phyloP scores from a whole-genome alignment of 2,329 filamentous ascomycete species.

The Cytospora chrysosperma region DNA sequence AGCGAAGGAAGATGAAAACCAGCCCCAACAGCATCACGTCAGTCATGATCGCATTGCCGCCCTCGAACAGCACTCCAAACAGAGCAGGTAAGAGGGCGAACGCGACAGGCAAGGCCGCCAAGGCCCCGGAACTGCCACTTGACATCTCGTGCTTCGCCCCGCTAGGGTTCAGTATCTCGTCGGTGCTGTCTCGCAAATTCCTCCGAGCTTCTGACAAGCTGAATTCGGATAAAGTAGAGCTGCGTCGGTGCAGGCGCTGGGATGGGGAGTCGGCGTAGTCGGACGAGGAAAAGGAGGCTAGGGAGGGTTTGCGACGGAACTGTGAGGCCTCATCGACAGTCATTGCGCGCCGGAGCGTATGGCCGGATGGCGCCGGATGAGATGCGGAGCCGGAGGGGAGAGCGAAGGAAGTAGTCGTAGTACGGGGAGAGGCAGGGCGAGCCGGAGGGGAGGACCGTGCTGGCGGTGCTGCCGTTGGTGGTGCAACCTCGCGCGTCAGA shows the following conservation, averaged over 20 bases:
- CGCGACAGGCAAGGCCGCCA: conserved; percentile 77
- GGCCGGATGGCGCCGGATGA: conserved; percentile 32
- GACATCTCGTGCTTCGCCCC: conserved; percentile 35
- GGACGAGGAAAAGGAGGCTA: conserved; percentile 27
- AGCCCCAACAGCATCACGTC: conserved; percentile 79
- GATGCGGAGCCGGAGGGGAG: conserved; percentile 1
- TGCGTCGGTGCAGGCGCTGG: conserved; percentile 55
- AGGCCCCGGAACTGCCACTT: conserved; percentile 59
- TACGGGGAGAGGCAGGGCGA: conserved; percentile 12
- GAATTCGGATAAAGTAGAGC: conserved; percentile 76
- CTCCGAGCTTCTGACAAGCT: conserved; percentile 67
- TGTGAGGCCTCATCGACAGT: conserved; percentile 38
- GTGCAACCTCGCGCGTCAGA: conserved; percentile 2
- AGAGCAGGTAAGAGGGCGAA: conserved; percentile 84
- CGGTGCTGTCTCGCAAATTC: conserved; percentile 61
- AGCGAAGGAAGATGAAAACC: conserved; percentile 84
- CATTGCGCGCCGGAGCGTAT: conserved; percentile 42
- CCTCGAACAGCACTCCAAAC: conserved; percentile 80
- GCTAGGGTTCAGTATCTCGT: conserved; percentile 64
- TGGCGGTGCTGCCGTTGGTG: conserved; percentile 3
- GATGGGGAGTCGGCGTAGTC: conserved; percentile 31
- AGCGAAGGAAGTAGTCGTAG: conserved; percentile 13
- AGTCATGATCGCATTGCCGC: conserved; percentile 79
- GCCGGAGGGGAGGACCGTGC: conserved; percentile 7
- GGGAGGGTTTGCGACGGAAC: conserved; percentile 28